phyloP scores from a whole-genome alignment of 768 basidiomycete species.

The Pulveroboletus ravenelii region DNA sequence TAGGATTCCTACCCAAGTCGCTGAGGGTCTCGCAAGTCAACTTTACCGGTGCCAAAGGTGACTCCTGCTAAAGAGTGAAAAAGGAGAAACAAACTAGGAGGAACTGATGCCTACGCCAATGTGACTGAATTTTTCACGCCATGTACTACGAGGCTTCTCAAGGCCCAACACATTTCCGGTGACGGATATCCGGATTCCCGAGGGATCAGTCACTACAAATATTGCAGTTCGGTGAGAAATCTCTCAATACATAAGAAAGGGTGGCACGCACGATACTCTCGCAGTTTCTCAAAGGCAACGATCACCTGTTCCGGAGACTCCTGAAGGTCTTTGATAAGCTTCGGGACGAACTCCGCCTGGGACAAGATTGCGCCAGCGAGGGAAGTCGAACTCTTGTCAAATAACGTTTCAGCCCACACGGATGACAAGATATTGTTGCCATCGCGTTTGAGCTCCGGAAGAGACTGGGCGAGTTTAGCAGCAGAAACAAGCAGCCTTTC shows the following conservation, averaged over 20 bases:
- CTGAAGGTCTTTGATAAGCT: slow-evolving; percentile 65
- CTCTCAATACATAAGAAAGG: background rate
- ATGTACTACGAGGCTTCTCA: slow-evolving; percentile 64
- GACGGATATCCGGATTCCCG: slow-evolving; percentile 82
- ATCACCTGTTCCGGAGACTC: slow-evolving; percentile 69
- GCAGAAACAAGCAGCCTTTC: slow-evolving; percentile 74
- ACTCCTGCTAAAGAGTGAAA: slow-evolving; percentile 34
- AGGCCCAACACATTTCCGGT: slow-evolving; percentile 79
- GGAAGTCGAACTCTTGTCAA: slow-evolving; percentile 64
- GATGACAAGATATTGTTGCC: slow-evolving; percentile 77
- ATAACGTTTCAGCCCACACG: slow-evolving; percentile 61
- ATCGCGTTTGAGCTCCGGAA: slow-evolving; percentile 89
- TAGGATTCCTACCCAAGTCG: slow-evolving; percentile 65
- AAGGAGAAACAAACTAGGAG: background rate
- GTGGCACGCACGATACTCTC: slow-evolving; percentile 52
- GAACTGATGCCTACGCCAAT: slow-evolving; percentile 49
- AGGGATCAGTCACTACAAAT: slow-evolving; percentile 70
- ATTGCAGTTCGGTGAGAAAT: background rate
- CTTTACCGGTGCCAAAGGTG: slow-evolving; percentile 60
- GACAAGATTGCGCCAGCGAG: slow-evolving; percentile 63
- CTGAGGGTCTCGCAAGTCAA: slow-evolving; percentile 67
- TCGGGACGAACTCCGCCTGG: slow-evolving; percentile 77
- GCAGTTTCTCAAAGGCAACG: slow-evolving; percentile 68
- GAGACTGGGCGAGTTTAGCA: slow-evolving; percentile 83
- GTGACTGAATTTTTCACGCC: slow-evolving; percentile 64